Conservation (phyloP, 768 basidiomycete genomes). For the Hortiboletus flavorubellus region DNA sequence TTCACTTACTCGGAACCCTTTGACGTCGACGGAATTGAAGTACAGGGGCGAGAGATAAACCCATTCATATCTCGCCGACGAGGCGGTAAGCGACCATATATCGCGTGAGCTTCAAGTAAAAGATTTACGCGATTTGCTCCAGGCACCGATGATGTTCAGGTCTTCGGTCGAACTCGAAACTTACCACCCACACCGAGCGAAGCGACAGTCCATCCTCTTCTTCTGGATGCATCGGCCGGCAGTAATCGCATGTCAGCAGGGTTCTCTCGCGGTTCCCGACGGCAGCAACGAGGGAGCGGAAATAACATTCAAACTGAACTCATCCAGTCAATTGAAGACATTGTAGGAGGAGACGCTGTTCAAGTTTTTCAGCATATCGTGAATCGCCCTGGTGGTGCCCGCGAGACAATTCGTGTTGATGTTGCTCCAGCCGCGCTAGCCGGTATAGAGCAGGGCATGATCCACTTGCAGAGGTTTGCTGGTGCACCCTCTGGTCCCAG, state of each 20-base stretch:
- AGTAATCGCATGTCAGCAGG: slow-evolving; percentile 43
- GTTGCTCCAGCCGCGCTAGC: slow-evolving; percentile 63
- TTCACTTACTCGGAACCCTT: slow-evolving; percentile 56
- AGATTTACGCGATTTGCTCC: slow-evolving; percentile 1
- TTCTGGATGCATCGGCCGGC: slow-evolving; percentile 57
- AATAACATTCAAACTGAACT: slow-evolving; percentile 52
- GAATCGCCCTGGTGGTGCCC: slow-evolving; percentile 50
- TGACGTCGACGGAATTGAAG: slow-evolving; percentile 42
- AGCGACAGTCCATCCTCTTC: slow-evolving; percentile 76
- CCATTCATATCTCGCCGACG: slow-evolving; percentile 54
- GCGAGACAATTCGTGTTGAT: slow-evolving; percentile 75
- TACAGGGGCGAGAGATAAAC: slow-evolving; percentile 40
- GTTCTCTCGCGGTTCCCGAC: slow-evolving; percentile 49
- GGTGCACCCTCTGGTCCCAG: slow-evolving; percentile 52
- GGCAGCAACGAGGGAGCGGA: slow-evolving; percentile 53
- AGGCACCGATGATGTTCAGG: slow-evolving; percentile 54
- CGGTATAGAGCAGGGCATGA: slow-evolving; percentile 53
- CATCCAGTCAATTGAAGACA: slow-evolving; percentile 73
- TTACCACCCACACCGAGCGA: slow-evolving; percentile 54
- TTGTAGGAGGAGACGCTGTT: slow-evolving; percentile 76
- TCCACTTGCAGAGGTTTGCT: slow-evolving; percentile 46
- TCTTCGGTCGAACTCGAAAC: slow-evolving; percentile 63
- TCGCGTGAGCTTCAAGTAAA: background rate
- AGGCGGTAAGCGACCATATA: slow-evolving; percentile 28
- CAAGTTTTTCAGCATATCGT: slow-evolving; percentile 85